Conservation (phyloP, 768 basidiomycete genomes). For the Rhizopogon rudus region DNA sequence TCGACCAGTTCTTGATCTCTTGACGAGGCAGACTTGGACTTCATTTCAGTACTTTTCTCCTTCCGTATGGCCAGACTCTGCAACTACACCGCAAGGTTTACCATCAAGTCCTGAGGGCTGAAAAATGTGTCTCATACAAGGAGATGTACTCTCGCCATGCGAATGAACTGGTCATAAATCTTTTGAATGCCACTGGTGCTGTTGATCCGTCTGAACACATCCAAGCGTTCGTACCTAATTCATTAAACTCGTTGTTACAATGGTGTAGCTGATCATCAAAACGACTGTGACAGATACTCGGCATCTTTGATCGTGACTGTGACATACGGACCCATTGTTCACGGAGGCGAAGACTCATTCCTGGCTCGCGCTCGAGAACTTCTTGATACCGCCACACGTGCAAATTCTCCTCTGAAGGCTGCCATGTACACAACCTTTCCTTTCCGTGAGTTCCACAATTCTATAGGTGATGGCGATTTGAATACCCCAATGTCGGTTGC, state of each 20-base stretch:
- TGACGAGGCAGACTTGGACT: slow-evolving; percentile 2
- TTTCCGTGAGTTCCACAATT: background rate
- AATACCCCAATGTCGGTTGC: too few species aligned
- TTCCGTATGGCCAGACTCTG: slow-evolving; percentile 11
- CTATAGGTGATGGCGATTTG: too few species aligned
- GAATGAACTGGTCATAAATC: background rate
- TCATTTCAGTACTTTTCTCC: slow-evolving; percentile 6
- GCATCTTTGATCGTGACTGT: background rate
- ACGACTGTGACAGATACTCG: background rate
- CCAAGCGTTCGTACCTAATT: slow-evolving; percentile 3
- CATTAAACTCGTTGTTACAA: background rate
- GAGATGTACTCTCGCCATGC: background rate
- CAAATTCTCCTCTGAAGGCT: background rate
- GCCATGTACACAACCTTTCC: background rate
- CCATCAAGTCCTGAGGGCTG: slow-evolving; percentile 4
- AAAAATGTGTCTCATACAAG: background rate
- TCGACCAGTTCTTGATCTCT: background rate
- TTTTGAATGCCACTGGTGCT: background rate
- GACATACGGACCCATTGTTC: background rate
- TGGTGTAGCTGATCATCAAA: too few species aligned
- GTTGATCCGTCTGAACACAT: slow-evolving; percentile 7
- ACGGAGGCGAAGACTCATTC: background rate
- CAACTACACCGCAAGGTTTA: slow-evolving; percentile 8
- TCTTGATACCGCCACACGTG: background rate
- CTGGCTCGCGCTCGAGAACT: background rate